A percentile compares a stretch with the other conserved stretches of the same genome.
These are phyloP conservation scores for Chaetoceros tenuissimus DNA, from an alignment of 108 stramenopile genomes.

Conservation along the genomic window DNA sequence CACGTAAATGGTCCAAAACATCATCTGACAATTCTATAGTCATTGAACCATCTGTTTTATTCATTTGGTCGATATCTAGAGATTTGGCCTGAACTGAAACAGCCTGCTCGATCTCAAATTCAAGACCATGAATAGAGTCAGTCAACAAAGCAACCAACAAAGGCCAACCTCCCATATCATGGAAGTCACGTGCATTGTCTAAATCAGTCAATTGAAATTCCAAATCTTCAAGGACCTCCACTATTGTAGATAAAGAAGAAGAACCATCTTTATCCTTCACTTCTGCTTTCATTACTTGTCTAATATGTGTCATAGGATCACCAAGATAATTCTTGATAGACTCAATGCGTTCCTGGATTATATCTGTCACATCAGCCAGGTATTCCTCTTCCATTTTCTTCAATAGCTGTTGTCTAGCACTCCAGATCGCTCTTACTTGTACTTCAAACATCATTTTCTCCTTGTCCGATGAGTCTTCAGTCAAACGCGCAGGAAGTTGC, in stretches of 20 bases:
- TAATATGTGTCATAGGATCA: constrained; percentile 28
- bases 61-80: not conserved
- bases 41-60: constrained; percentile 5
- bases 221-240: constrained; percentile 62
- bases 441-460: constrained; percentile 43
- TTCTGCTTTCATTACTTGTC: not conserved
- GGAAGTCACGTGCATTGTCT: constrained; percentile 93
- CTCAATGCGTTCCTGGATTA: constrained; percentile 51
- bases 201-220: constrained; percentile 86
- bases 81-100: constrained; percentile 4
- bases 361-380: constrained; percentile 51
- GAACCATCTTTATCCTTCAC: not conserved
- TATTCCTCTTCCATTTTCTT: constrained; percentile 26
- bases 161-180: constrained; percentile 88
- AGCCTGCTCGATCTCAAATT: constrained; percentile 6
- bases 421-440: constrained; percentile 74
- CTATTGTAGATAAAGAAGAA: constrained; percentile 8
- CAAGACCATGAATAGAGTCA: constrained; percentile 33
- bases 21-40: not conserved
- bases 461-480: constrained; percentile 5
- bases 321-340: constrained; percentile 42
- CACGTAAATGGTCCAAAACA: not conserved
- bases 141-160: constrained; percentile 52
- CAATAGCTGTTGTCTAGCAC: constrained; percentile 65
- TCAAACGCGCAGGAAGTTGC: constrained; percentile 19